Conservation (phyloP, 2,329 filamentous ascomycete genomes). For the Atkinsonella texensis region DNA sequence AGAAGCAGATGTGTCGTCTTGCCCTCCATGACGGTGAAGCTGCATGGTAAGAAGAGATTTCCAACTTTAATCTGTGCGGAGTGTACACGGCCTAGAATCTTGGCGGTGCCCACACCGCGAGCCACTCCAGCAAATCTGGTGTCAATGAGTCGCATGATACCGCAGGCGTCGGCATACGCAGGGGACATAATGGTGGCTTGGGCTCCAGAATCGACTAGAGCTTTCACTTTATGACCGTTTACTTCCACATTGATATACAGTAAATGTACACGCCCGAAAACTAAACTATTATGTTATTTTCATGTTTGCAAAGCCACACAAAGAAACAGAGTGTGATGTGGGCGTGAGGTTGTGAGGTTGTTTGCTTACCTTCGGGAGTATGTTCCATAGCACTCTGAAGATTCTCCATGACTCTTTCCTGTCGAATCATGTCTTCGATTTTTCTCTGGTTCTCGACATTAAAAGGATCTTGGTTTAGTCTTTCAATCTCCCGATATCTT, state of each 20-base stretch:
- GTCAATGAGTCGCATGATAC: constrained; percentile 94
- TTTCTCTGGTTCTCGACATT: constrained; percentile 81
- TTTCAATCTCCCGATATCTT: constrained; percentile 70
- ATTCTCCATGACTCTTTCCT: constrained; percentile 90
- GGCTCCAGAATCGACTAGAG: constrained; percentile 91
- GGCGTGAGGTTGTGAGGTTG: background rate
- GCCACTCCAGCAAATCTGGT: constrained; percentile 85
- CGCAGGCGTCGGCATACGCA: constrained; percentile 76
- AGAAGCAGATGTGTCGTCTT: constrained; percentile 90
- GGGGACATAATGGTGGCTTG: constrained; percentile 99
- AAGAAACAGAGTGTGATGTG: background rate
- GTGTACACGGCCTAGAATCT: constrained; percentile 89
- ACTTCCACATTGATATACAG: constrained; percentile 94
- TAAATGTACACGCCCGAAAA: constrained; percentile 91
- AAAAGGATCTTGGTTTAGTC: constrained; percentile 88
- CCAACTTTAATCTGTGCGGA: constrained; percentile 93
- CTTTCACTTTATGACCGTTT: constrained; percentile 85
- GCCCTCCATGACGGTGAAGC: constrained; percentile 98
- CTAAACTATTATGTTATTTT: constrained; percentile 31
- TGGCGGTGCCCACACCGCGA: constrained; percentile 85
- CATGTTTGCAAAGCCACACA: background rate
- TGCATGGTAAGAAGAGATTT: constrained; percentile 74
- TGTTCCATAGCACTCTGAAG: constrained; percentile 94
- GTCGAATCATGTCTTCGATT: constrained; percentile 95
- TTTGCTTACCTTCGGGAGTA: constrained; percentile 74